Evolutionary conservation across 1,284 basidiomycete genomes (phyloP), one percentile per base, ranked within the genome.

Genomic region (Thecaphora frezii): DNA sequence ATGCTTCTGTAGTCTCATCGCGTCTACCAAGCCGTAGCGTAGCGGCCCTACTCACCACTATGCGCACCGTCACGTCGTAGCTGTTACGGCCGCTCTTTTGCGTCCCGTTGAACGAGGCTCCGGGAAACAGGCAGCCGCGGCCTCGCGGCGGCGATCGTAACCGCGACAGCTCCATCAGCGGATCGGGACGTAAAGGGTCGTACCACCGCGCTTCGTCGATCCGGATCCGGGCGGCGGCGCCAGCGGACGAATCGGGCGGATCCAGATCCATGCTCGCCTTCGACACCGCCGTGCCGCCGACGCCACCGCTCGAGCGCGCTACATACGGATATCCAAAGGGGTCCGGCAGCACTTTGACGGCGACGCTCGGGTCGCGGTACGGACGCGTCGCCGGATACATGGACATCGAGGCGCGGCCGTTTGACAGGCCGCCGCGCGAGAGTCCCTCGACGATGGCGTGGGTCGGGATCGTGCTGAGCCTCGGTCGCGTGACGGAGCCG

Each of bases 21-120:
- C n/a, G 21, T 24, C 33, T 33, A 2, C 9, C 14, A 14, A 21
- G 19, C 9, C 38, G n/a, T n/a, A n/a, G n/a, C n/a, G n/a, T n/a
- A n/a, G n/a, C n/a, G n/a, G n/a, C 28, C 5, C 7, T 2, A 54
- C 46, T 23, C 49, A 56, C 54, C 42, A 76, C 66, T 19, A 77
- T 70, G 28, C 68, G 60, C 10, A 76, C 75, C 2, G 64, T 65
- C 26, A 78, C 76, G 23, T 74, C 66, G 51, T 78, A 77, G 46
- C 60, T 70, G 40, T 68, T 72, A n/a, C 62, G 51, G 5, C 70
- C 73, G 12, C 67, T 71, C 33, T 62, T 71, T 43, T 78, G 74
- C 28, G 71, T 71, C 24, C 75, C 76, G 22, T 66, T 52, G 52
- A 76, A 78, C 3, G 57, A 53, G 0, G 76, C 71, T 8, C 75